Percentiles rank a stretch among this genome's conserved stretches.
These are phyloP conservation scores for Candida nemodendra DNA, from an alignment of 805 yeast species.

Conservation along the genomic window DNA sequence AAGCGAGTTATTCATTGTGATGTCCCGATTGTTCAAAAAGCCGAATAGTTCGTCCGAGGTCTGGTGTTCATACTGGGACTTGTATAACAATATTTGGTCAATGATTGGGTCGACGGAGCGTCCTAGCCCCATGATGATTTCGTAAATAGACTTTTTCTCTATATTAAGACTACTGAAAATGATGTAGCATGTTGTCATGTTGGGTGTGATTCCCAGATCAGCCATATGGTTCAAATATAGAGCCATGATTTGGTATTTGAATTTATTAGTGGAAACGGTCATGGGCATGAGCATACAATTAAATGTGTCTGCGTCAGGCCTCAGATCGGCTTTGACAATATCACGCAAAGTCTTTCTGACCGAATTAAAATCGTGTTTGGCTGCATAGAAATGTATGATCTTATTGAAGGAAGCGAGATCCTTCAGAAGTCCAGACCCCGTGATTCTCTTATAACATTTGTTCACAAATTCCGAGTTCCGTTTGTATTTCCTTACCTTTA, in stretches of 20 bases:
- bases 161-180: constrained; percentile 10
- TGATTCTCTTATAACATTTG: constrained; percentile 9
- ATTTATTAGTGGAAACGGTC: constrained; percentile 6
- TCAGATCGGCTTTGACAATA: constrained; percentile 7
- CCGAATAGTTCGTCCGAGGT: constrained; percentile 7
- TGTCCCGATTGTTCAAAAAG: background rate
- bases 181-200: constrained; percentile 25
- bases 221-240: constrained; percentile 19
- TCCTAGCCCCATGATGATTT: constrained; percentile 8
- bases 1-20: constrained; percentile 5
- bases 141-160: constrained; percentile 11
- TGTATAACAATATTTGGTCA: constrained; percentile 10
- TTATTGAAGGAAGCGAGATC: constrained; percentile 15
- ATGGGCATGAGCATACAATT: constrained; percentile 19
- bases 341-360: constrained; percentile 8
- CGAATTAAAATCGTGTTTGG: constrained; percentile 9
- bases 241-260: constrained; percentile 11
- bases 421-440: constrained; percentile 11
- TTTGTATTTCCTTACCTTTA: constrained; percentile 13
- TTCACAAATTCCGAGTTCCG: constrained; percentile 9
- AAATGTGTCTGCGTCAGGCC: constrained; percentile 17
- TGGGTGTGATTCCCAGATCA: constrained; percentile 12
- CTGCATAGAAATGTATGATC: constrained; percentile 18
- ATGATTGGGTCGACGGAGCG: constrained; percentile 13
- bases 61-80: constrained; percentile 1